Evolutionary conservation across 108 stramenopile genomes (phyloP), one percentile per base, ranked within the genome.

Genomic region (Nannochloropsis salina): DNA sequence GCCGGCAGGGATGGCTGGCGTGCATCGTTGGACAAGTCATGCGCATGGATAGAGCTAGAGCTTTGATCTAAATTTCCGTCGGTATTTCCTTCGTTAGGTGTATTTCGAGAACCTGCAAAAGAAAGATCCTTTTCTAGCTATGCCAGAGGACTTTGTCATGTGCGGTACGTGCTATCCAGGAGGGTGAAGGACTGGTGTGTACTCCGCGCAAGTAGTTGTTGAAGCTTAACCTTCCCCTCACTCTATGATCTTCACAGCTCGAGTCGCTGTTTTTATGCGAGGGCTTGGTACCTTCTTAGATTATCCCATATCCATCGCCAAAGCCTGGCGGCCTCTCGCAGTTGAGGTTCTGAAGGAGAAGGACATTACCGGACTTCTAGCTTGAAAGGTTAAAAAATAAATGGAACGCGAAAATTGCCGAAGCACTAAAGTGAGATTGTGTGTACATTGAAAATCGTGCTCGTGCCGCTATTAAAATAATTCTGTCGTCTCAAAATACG

Each of bases 261-360:
- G 61, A n/a, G 61, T 74, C 61, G 61, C 61, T n/a, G 61, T 74
- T 1, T 74, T 74, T n/a, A 74, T 74, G 61, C 61, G 61, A 15
- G 61, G 61, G 15, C 61, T 74, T 3, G 61, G 61, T n/a, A 74
- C 61, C 8, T 74, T 74, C 8, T 74, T 74, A n/a, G 61, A 74
- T n/a, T 74, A 74, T n/a, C 61, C 61, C 6, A 74, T 74, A n/a
- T 74, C 61, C 61, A 74, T 74, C 61, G 61, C 61, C 8, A 74
- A 74, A n/a, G 61, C 61, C n/a, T 74, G 61, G 61, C 61, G 61
- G 61, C 61, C 61, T 74, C 61, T 74, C n/a, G 61, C 61, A n/a
- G 61, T 74, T 15, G 61, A 74, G 61, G 61, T 74, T 3, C n/a
- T 74, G 61, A 74, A 74, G 61, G 61, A 74, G 61, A 74, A 74